Evolutionary conservation across 2,329 filamentous ascomycete species (phyloP).

Genomic region (Claviceps sp.): DNA sequence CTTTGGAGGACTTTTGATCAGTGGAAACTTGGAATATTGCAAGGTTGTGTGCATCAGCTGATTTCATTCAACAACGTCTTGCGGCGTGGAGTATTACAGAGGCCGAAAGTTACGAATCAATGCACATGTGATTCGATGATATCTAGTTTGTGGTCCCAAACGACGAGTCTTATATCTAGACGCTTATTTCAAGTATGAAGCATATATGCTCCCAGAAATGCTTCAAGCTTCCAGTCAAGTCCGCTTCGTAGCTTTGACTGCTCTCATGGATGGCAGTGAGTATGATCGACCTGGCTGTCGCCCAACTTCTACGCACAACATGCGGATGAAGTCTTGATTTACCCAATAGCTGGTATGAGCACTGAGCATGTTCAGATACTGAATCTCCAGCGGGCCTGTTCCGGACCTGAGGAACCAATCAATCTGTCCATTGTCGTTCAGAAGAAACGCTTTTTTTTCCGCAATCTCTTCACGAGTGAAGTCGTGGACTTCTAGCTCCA

Average conservation of each 20-base stretch:
- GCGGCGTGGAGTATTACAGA: neutral
- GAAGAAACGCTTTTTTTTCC: constrained; percentile 70
- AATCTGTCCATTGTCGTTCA: constrained; percentile 95
- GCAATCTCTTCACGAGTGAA: constrained; percentile 87
- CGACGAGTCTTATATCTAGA: neutral
- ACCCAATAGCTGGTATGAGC: constrained; percentile 94
- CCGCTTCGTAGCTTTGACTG: constrained; percentile 38
- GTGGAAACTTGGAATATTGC: neutral
- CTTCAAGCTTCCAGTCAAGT: constrained; percentile 8
- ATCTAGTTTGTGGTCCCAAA: neutral
- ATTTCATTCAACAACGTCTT: neutral
- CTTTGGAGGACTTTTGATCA: constrained; percentile 25
- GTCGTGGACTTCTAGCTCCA: constrained; percentile 94
- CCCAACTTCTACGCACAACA: constrained; percentile 81
- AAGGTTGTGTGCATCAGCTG: neutral
- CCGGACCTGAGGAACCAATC: constrained; percentile 80
- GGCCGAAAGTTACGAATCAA: neutral
- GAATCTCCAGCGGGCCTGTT: constrained; percentile 78
- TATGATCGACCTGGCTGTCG: constrained; percentile 52
- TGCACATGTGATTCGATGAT: neutral
- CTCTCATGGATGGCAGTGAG: constrained; percentile 44
- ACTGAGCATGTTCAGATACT: constrained; percentile 93
- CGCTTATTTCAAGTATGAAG: neutral
- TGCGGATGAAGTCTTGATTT: constrained; percentile 72
- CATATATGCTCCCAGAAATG: neutral